A percentile compares a stretch with the other conserved stretches of the same genome.
phyloP scores from a whole-genome alignment of 2,329 filamentous ascomycete species.

The Xylariomycetidae sp. region DNA sequence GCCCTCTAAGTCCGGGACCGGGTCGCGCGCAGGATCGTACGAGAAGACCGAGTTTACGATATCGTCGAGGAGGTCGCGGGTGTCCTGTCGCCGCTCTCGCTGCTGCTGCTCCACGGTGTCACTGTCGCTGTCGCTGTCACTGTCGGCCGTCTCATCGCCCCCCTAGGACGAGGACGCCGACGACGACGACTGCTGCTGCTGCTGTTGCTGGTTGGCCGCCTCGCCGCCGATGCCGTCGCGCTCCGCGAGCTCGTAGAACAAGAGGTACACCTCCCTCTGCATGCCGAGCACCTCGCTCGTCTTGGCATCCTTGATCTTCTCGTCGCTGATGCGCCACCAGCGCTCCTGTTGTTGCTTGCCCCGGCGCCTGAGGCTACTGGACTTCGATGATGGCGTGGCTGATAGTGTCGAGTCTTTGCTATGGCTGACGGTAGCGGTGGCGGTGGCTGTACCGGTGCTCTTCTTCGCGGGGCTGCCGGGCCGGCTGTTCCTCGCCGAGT shows the following conservation, averaged over 20 bases:
- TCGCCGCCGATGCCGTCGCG: slow-evolving; percentile 29
- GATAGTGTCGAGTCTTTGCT: slow-evolving; percentile 8
- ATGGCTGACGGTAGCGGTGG: slow-evolving; percentile 15
- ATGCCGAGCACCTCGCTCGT: slow-evolving; percentile 86
- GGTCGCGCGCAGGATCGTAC: too few species aligned
- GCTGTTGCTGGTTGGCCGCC: slow-evolving; percentile 8
- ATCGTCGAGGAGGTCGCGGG: too few species aligned
- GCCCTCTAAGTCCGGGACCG: too few species aligned
- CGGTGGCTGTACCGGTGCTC: slow-evolving; percentile 16
- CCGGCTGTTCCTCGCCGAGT: slow-evolving; percentile 31
- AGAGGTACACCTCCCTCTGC: slow-evolving; percentile 91
- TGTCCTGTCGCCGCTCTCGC: too few species aligned
- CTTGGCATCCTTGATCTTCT: slow-evolving; percentile 92
- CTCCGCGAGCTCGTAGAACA: slow-evolving; percentile 94
- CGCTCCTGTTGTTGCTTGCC: slow-evolving; percentile 68
- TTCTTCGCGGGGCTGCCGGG: slow-evolving; percentile 22
- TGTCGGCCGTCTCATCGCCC: too few species aligned
- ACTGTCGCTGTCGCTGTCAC: too few species aligned
- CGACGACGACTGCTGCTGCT: slow-evolving; percentile 13
- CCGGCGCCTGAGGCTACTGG: slow-evolving; percentile 35
- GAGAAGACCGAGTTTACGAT: too few species aligned
- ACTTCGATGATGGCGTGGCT: slow-evolving; percentile 11
- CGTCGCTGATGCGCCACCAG: slow-evolving; percentile 98
- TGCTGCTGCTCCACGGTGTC: too few species aligned
- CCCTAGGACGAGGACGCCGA: neutral